Base-by-base conservation (phyloP, 257 asterid species). In the Rubia yunnanensis region DNA sequence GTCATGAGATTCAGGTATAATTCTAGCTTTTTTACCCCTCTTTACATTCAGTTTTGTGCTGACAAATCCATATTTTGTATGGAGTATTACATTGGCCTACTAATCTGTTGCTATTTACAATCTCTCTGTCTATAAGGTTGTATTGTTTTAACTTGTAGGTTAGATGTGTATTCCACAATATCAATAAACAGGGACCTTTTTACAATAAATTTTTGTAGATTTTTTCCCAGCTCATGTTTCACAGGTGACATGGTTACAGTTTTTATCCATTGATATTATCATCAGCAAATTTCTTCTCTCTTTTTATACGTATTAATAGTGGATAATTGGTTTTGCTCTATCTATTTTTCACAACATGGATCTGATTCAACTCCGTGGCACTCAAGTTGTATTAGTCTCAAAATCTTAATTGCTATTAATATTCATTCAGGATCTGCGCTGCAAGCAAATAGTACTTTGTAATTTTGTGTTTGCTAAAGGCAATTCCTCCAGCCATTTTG, bases 1-100 rank as follows among this genome's bases (percentile, higher is more conserved):
- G 65, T 54, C 66, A 77, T 69, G 85, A 84, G 62, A 63, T 81
- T 58, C 79, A 84, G 95, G 98, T 92, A 83, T 18, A 70, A 67
- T 64, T 35, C 54, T 73, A 39, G 55, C 50, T 49, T 41, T 44
- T 60, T 49, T 66, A 38, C 26, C 57, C 39, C 24, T 38, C 28
- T 20, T 49, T 7, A 22, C 5, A n/a, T 70, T 39, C 48, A 60
- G 24, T 27, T 14, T 35, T 22, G 23, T 13, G 28, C 26, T 69
- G 52, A 58, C 34, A 24, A 44, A 31, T 38, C 20, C 57, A 32
- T 35, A 3, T 36, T 20, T 35, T 65, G 28, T 17, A 24, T 44
- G 39, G 39, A 50, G 18, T 27, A 34, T 30, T 26, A 24, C 18
- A 64, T 6, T 62, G 54, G 24, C 23, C 56, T 23, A 26, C 17